phyloP scores from a whole-genome alignment of 225 moss, liverwort and hornwort species.

The Lunularia cruciata region DNA sequence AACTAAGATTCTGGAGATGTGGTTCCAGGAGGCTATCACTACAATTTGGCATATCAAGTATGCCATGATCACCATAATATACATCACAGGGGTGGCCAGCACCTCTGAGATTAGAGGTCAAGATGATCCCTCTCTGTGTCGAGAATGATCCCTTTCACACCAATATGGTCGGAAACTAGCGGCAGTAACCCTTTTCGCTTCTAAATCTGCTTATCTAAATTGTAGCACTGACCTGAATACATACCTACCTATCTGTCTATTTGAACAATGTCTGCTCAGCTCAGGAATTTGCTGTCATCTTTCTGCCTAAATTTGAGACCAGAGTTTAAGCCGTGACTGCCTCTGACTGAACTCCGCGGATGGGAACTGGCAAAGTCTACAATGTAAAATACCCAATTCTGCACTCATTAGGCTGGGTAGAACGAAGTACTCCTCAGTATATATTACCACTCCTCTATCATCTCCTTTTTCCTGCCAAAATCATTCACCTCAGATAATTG shows the following conservation, averaged over 20 bases:
- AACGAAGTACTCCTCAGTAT: not conserved
- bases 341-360: not conserved
- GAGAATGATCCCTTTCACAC: too few species aligned
- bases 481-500: not conserved
- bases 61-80: not conserved
- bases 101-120: not conserved
- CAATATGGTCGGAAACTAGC: not conserved
- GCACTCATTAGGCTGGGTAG: not conserved
- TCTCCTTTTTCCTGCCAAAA: slow-evolving; percentile 31
- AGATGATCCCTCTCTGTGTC: not conserved
- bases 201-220: not conserved
- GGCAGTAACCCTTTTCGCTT: not conserved
- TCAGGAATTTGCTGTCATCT: not conserved
- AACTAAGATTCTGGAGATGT: not conserved
- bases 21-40: not conserved
- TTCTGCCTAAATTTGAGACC: not conserved
- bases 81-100: slow-evolving; percentile 5
- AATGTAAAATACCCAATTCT: not conserved
- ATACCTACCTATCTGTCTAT: slow-evolving; percentile 1
- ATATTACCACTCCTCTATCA: slow-evolving; percentile 6
- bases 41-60: slow-evolving; percentile 1
- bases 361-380: not conserved
- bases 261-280: not conserved
- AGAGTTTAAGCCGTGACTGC: not conserved
- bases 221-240: not conserved